Conservation (phyloP, 768 basidiomycete species). For the Bullera alba region DNA sequence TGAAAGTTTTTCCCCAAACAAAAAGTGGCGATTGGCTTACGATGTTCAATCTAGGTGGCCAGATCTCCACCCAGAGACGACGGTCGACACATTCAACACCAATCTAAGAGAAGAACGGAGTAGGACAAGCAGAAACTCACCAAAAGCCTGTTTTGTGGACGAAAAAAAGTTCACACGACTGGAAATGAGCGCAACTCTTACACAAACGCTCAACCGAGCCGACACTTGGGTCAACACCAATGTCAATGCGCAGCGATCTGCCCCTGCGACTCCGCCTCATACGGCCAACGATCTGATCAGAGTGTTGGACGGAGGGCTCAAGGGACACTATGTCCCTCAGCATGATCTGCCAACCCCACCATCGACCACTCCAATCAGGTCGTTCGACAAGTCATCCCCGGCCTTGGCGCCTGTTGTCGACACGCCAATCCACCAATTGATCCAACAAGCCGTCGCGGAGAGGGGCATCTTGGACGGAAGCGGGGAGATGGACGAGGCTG, state of each 20-base stretch:
- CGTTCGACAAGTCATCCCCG: slow-evolving; percentile 1
- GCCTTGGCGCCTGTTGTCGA: slow-evolving; percentile 29
- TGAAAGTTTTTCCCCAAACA: not conserved
- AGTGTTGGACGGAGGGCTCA: slow-evolving; percentile 25
- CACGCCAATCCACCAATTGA: slow-evolving; percentile 21
- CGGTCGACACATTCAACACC: slow-evolving; percentile 5
- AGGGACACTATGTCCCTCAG: slow-evolving; percentile 16
- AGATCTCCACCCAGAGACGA: slow-evolving; percentile 15
- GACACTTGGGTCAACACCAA: not conserved
- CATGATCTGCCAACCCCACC: slow-evolving; percentile 27
- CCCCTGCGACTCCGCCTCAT: not conserved
- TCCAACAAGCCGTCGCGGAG: slow-evolving; percentile 25
- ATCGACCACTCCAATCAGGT: slow-evolving; percentile 11
- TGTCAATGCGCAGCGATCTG: not conserved
- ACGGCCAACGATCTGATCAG: slow-evolving; percentile 23
- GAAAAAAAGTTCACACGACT: not conserved
- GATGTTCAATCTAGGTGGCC: slow-evolving; percentile 8
- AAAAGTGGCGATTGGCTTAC: no score
- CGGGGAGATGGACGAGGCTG: slow-evolving; percentile 68
- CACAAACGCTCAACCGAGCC: not conserved
- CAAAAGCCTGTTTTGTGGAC: not conserved
- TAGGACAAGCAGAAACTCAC: not conserved
- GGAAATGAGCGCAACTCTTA: not conserved
- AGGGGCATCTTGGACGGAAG: slow-evolving; percentile 9
- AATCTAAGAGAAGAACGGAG: not conserved